These are phyloP conservation scores for Leavenworthia alabamica DNA, from an alignment of 345 rosid species.

Conservation along the genomic window DNA sequence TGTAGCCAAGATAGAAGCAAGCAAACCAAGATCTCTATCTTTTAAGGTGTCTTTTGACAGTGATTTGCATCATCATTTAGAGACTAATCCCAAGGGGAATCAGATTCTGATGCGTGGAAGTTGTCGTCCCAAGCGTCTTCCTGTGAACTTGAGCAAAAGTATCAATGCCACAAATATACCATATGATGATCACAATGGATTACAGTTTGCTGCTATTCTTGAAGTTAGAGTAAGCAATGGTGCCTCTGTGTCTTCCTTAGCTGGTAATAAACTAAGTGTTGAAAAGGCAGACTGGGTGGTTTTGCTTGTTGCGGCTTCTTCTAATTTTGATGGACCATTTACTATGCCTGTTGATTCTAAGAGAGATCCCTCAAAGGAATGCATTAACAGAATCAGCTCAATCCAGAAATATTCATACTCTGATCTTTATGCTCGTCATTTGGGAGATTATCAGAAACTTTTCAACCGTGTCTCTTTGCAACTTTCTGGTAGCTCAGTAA, in stretches of 20 bases:
- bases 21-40: conserved; percentile 58
- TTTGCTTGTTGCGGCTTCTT: conserved; percentile 50
- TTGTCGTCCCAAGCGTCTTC: conserved; percentile 64
- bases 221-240: conserved; percentile 56
- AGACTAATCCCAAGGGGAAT: conserved; percentile 37
- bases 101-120: conserved; percentile 62
- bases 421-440: conserved; percentile 60
- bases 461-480: conserved; percentile 68
- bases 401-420: conserved; percentile 46
- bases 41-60: conserved; percentile 63
- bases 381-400: conserved; percentile 34
- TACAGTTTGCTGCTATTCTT: conserved; percentile 61
- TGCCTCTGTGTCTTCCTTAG: conserved; percentile 43
- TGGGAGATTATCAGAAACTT: conserved; percentile 66
- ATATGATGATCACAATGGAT: conserved; percentile 49
- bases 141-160: conserved; percentile 35
- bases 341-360: conserved; percentile 62
- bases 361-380: conserved; percentile 52
- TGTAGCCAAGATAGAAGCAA: conserved; percentile 56
- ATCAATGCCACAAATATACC: conserved; percentile 28
- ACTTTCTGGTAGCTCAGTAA: conserved; percentile 42
- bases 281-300: conserved; percentile 75
- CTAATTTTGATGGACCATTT: conserved; percentile 84
- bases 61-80: conserved; percentile 46
- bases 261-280: conserved; percentile 60